Base-by-base conservation (phyloP, 768 basidiomycete genomes). In the Amanita fuliginea region DNA sequence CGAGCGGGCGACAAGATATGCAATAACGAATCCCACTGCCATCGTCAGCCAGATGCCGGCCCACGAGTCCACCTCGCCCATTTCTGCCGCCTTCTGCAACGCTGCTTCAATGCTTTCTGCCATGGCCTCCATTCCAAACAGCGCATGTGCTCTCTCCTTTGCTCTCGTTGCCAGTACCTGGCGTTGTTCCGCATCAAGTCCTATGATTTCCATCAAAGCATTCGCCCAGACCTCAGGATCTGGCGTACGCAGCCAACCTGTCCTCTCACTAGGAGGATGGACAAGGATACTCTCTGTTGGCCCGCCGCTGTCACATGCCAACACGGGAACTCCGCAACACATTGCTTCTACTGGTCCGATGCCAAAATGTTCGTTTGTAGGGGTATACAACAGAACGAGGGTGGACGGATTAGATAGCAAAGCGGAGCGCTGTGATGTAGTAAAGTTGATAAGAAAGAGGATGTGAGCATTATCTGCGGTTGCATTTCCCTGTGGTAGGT, bases 261-360 rank as follows among this genome's bases (percentile, higher is more conserved):
- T 96, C 22, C 78, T 71, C 44, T 71, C 70, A 4, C 60, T 58
- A 1, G 57, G 44, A 0, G 66, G 59, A 24, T 56, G 48, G 22
- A 66, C 65, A 7, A 74, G 56, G 24, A 95, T 67, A 48, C 86
- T 95, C 67, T 99, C 96, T 1, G 80, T 87, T 7, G 96, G 96
- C 2, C 95, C 95, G 13, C 89, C 90, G 51, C 77, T 82, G 59
- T 89, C 67, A 57, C 86, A 90, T 0, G 93, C 94, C 16, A 99
- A 66, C 1, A 98, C 85, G 0, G 94, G 92, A 0, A 98, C 63
- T 2, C 92, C 90, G 42, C 87, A 93, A 6, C 81, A 76, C 92
- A 97, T 97, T 0, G 80, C 93, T 63, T 99, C 95, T 3, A 97
- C 77, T 2, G 96, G 95, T 0, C 85, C 94, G 56, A 99, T 97